A percentile compares a stretch with the other conserved stretches of the same genome.
These are phyloP conservation scores for Saccharata proteae DNA, from an alignment of 2,329 filamentous ascomycete species.

Conservation along the genomic window DNA sequence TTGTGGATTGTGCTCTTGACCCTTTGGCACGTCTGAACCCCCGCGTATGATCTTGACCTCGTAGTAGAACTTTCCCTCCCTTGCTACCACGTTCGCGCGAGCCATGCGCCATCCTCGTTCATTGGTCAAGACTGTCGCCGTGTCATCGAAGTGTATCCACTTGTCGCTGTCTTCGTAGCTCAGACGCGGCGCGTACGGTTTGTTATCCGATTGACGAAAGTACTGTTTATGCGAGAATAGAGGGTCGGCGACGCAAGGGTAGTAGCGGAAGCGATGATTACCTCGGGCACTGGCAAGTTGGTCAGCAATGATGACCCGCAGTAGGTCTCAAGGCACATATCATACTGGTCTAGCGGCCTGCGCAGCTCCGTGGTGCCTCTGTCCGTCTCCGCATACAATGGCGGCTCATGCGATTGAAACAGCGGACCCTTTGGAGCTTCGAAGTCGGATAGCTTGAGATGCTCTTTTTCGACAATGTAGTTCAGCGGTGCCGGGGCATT, in stretches of 20 bases:
- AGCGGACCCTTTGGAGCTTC: conserved; percentile 36
- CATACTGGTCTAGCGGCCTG: conserved; percentile 35
- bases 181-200: conserved; percentile 71
- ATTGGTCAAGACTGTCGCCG: conserved; percentile 68
- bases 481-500: conserved; percentile 35
- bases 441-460: conserved; percentile 30
- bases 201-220: conserved; percentile 79
- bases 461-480: conserved; percentile 34
- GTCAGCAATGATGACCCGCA: conserved; percentile 1
- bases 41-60: conserved; percentile 84
- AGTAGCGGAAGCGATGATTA: conserved; percentile 70
- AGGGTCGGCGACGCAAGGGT: conserved; percentile 81
- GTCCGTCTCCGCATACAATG: conserved; percentile 29
- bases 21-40: conserved; percentile 26
- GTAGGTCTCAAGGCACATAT: background rate
- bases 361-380: conserved; percentile 31
- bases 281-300: conserved; percentile 40
- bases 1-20: conserved; percentile 36
- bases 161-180: conserved; percentile 86
- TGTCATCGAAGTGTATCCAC: conserved; percentile 67
- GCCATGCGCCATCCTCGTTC: conserved; percentile 89
- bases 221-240: conserved; percentile 75
- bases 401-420: conserved; percentile 35
- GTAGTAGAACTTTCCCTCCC: conserved; percentile 87
- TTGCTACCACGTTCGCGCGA: conserved; percentile 76